A percentile compares a stretch with the other conserved stretches of the same genome.
Conservation (phyloP, 495 filamentous ascomycete genomes). For the Umbilicaria muhlenbergii region DNA sequence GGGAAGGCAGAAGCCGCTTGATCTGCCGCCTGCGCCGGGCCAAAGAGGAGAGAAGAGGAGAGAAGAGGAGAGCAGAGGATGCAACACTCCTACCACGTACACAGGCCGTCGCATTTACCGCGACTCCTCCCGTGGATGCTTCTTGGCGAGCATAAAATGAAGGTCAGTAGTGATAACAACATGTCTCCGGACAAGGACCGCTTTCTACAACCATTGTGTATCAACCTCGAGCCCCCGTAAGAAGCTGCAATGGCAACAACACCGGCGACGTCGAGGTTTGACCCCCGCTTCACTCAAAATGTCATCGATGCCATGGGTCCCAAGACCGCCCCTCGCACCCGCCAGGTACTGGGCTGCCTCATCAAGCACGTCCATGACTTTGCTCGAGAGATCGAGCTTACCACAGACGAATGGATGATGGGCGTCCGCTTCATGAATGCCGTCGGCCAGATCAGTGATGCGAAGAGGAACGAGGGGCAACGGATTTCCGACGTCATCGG, state of each 20-base stretch:
- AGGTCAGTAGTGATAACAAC: too few species aligned
- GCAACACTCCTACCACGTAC: too few species aligned
- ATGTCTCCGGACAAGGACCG: too few species aligned
- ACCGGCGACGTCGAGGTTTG: conserved; percentile 23
- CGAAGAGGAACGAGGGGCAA: conserved; percentile 58
- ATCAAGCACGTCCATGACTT: conserved; percentile 32
- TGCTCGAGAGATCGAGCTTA: conserved; percentile 33
- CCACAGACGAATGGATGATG: conserved; percentile 31
- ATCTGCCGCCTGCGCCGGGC: too few species aligned
- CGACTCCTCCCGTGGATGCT: too few species aligned
- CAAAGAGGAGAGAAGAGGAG: too few species aligned
- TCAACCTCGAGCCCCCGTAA: too few species aligned
- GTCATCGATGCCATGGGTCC: conserved; percentile 59
- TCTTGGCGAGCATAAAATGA: too few species aligned
- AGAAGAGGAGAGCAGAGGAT: too few species aligned
- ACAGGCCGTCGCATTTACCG: too few species aligned
- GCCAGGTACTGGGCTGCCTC: conserved; percentile 25
- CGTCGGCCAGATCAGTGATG: conserved; percentile 54
- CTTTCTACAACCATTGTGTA: too few species aligned
- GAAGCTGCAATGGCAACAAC: background rate
- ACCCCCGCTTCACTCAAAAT: conserved; percentile 49
- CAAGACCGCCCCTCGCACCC: conserved; percentile 40
- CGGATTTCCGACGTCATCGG: conserved; percentile 59
- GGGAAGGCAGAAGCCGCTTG: too few species aligned
- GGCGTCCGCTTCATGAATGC: conserved; percentile 47